Evolutionary conservation across 2,329 filamentous ascomycete genomes (phyloP).

Genomic region (Fusarium clavum): DNA sequence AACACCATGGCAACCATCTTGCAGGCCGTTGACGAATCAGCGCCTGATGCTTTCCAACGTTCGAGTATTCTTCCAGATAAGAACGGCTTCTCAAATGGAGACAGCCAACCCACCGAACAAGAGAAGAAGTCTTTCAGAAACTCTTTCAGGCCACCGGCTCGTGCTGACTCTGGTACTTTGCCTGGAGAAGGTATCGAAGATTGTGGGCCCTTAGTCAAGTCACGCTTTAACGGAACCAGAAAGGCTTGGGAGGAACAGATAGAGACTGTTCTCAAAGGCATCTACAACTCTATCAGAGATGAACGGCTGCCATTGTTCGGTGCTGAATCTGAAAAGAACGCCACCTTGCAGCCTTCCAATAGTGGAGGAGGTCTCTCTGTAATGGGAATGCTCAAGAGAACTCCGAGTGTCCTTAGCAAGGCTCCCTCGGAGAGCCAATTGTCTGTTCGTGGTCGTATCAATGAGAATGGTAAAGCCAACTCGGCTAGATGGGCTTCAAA

Average conservation of each 20-base stretch:
- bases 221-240: slow-evolving; percentile 78
- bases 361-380: slow-evolving; percentile 78
- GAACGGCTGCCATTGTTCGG: slow-evolving; percentile 89
- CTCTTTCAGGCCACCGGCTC: slow-evolving; percentile 64
- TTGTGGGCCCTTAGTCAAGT: slow-evolving; percentile 81
- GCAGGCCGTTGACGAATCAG: slow-evolving; percentile 79
- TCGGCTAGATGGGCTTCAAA: slow-evolving; percentile 85
- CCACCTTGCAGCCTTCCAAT: slow-evolving; percentile 56
- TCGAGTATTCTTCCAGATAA: slow-evolving; percentile 65
- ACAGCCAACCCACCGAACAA: slow-evolving; percentile 53
- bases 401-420: slow-evolving; percentile 92
- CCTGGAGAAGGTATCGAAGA: slow-evolving; percentile 56
- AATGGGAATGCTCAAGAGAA: slow-evolving; percentile 82
- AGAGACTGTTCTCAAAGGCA: slow-evolving; percentile 90
- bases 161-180: slow-evolving; percentile 56
- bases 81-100: slow-evolving; percentile 48
- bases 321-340: slow-evolving; percentile 63
- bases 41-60: slow-evolving; percentile 72
- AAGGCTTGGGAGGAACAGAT: slow-evolving; percentile 90
- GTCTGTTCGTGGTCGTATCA: slow-evolving; percentile 76
- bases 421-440: slow-evolving; percentile 84
- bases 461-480: slow-evolving; percentile 65
- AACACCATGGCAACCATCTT: slow-evolving; percentile 94
- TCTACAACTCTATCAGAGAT: slow-evolving; percentile 89
- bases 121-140: slow-evolving; percentile 57